A percentile compares a stretch with the other conserved stretches of the same genome.
These are phyloP conservation scores for Chrysanthemum makinoi DNA, from an alignment of 129 eudicot genomes.

Conservation along the genomic window DNA sequence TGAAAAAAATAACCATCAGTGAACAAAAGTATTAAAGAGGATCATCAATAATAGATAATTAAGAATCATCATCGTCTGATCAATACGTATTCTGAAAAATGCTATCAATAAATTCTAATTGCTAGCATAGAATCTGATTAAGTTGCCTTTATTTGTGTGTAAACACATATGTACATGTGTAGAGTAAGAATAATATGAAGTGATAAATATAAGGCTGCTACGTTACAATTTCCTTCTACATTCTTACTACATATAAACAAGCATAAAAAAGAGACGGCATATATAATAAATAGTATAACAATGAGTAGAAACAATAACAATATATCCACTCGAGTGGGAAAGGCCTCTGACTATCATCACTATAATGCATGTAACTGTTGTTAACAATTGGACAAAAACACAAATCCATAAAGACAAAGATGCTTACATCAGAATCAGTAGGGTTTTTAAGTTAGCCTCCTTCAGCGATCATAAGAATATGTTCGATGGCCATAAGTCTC, in stretches of 20 bases:
- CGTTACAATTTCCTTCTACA: neutral
- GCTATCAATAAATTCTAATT: neutral
- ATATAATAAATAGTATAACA: too few relatives aligned
- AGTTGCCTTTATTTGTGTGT: neutral
- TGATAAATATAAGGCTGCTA: neutral
- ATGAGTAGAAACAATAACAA: too few relatives aligned
- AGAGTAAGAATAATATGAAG: neutral
- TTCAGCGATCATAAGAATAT: slow-evolving; percentile 35
- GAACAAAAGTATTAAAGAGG: neutral
- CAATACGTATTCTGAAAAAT: neutral
- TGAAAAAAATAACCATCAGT: neutral
- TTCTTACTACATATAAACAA: too few relatives aligned
- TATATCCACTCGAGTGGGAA: too few relatives aligned
- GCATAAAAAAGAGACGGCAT: too few relatives aligned
- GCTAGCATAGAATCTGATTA: neutral
- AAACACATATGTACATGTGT: neutral
- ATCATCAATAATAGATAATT: neutral
- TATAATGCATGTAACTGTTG: too few relatives aligned
- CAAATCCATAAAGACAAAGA: neutral
- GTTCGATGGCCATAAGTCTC: slow-evolving; percentile 34
- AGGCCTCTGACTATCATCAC: too few relatives aligned
- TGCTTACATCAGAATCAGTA: slow-evolving; percentile 26
- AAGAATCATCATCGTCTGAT: neutral
- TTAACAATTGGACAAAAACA: neutral
- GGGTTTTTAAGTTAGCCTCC: slow-evolving; percentile 35